A percentile compares a stretch with the other conserved stretches of the same genome.
phyloP scores from a whole-genome alignment of 2,329 filamentous ascomycete species.

The Diaporthe citrichinensis region DNA sequence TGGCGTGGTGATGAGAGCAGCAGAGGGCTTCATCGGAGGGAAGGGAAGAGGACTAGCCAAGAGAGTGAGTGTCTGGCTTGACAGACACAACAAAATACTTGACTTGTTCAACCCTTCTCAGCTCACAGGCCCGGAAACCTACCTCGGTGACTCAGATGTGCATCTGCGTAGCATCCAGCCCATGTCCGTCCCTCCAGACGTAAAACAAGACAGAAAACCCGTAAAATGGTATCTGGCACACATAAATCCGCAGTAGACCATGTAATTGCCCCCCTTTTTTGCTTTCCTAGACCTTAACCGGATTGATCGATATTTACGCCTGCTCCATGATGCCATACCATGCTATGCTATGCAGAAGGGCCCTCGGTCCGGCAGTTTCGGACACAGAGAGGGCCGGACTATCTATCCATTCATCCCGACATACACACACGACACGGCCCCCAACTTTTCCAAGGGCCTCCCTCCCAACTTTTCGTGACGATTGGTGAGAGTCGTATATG shows the following conservation, averaged over 20 bases:
- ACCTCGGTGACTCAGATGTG: background rate
- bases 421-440: background rate
- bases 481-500: background rate
- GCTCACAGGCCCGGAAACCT: background rate
- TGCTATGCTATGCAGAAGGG: slow-evolving; percentile 3
- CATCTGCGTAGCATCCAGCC: background rate
- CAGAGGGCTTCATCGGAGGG: background rate
- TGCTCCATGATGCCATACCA: background rate
- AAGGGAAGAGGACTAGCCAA: background rate
- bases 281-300: background rate
- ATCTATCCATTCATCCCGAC: background rate
- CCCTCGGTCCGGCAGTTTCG: background rate
- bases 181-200: background rate
- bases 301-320: background rate
- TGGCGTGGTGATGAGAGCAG: background rate
- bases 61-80: background rate
- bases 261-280: background rate
- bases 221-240: background rate
- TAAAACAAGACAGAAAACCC: background rate
- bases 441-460: too few relatives aligned
- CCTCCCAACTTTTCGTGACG: too few relatives aligned
- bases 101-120: background rate
- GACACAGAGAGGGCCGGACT: background rate
- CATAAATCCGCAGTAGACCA: background rate
- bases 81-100: background rate